Evolutionary conservation across 1,139 yeast genomes (phyloP), one percentile per base, ranked within the genome.

Genomic region (Suhomyces choctaworum): DNA sequence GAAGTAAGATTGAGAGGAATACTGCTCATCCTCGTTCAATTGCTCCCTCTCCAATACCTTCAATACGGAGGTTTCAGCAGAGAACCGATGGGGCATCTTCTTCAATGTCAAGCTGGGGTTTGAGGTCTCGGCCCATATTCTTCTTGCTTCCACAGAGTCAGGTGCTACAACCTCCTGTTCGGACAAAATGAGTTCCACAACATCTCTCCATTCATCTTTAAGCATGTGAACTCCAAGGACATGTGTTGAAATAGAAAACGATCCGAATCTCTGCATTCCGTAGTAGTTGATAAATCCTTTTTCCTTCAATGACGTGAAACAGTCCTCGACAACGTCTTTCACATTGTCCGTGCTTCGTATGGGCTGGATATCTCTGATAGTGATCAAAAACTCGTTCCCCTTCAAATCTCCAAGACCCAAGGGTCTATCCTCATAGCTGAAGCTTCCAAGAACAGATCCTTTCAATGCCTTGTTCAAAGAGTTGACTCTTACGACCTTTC

Each of bases 251-350:
- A 88, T 72, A 7, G 96, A 85, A 53, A 89, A 92, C 0, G 98
- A 89, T 21, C 99, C 99, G 58, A 92, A 92, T 54, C 99, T 70
- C 66, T 92, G 99, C 94, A 92, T 83, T 14, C 99, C 99, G 55
- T 76, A 92, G 58, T 94, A 92, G 58, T 92, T 92, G 47, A 92
- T 83, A 49, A 87, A 92, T 0, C 99, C 99, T 20, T 73, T 70
- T 2, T 68, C 69, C 36, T 68, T 66, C 37, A 92, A 66, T 0
- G 89, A 76, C 4, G 66, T 55, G 46, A 89, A 70, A 20, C 92
- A 76, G 10, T 50, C 62, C 10, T 63, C 58, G 14, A 87, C 66
- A 4, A 71, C 64, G 8, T 64, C 60, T 30, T 70, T 73, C 11
- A 75, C 40, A 17, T 57, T 60, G 7, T 60, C 59, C 4, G 42